Base-by-base conservation (phyloP, 306 rosid species). In the Fagus sylvatica region DNA sequence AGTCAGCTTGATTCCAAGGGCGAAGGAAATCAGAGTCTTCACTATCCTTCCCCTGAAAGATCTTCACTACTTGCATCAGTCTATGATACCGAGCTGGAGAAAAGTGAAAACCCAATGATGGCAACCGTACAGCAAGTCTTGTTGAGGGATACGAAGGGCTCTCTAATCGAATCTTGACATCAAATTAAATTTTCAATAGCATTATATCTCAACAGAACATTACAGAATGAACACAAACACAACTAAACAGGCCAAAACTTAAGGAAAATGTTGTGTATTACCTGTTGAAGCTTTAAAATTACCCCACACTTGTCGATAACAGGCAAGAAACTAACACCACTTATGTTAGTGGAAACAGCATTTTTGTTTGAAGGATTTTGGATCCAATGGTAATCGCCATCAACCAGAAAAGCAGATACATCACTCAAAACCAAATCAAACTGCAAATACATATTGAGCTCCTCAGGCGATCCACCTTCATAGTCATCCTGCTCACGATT, bases 11-110 rank as follows among this genome's bases (percentile, higher is more conserved):
- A 85, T 88, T 78, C 98, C 98, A 93, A 57, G 96, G 93, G 79
- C 61, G 87, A 80, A 81, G 68, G 71, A 82, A 78, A 87, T 81
- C 90, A n/a, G 93, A 85, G 79, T 77, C 76, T 51, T 82, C 94
- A 82, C 43, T 77, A 83, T 88, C 93, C 80, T 84, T 86, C 79
- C 78, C 93, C 86, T 89, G 88, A 81, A 95, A 93, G 68, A 93
- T 87, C 87, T 93, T 95, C 64, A 85, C 80, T 11, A 95, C 89
- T 85, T 88, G 89, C 94, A 93, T 90, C 85, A 95, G 72, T 42
- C 99, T 90, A 84, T 95, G 98, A 89, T 91, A 95, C 71, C 99
- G 91, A 71, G 99, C 97, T 22, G 99, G 99, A 17, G 99, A 95
- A 78, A 95, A 95, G 84, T 95, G 98, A 80, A 95, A 95, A 75